Conservation (phyloP, 768 basidiomycete species). For the Kwoniella botswanensis region DNA sequence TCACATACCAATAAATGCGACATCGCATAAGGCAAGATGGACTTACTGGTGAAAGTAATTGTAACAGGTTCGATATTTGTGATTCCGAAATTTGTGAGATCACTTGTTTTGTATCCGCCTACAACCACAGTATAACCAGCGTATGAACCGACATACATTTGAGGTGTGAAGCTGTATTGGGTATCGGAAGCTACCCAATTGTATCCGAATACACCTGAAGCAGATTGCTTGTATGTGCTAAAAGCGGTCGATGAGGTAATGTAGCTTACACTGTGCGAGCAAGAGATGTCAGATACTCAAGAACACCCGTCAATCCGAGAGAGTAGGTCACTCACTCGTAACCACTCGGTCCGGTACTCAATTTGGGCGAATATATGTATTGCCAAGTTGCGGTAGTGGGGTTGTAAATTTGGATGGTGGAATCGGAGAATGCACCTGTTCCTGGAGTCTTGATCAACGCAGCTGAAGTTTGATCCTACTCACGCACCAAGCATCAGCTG, state of each 20-base stretch:
- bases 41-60: background rate
- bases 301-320: too few species aligned
- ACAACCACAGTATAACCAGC: background rate
- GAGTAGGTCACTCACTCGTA: background rate
- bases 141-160: background rate
- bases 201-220: background rate
- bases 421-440: background rate
- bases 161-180: background rate
- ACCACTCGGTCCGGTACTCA: background rate
- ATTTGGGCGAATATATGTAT: background rate
- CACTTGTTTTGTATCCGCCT: background rate
- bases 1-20: too few species aligned
- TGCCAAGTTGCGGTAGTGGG: background rate
- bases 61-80: background rate
- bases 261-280: background rate
- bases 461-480: too few species aligned
- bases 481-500: too few species aligned
- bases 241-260: background rate
- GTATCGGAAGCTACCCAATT: background rate
- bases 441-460: background rate
- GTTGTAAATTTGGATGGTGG: background rate
- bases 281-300: too few species aligned
- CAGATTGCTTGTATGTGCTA: background rate
- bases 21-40: background rate
- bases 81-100: background rate